Conservation (phyloP, 2,329 filamentous ascomycete species). For the Stemphylium vesicarium region DNA sequence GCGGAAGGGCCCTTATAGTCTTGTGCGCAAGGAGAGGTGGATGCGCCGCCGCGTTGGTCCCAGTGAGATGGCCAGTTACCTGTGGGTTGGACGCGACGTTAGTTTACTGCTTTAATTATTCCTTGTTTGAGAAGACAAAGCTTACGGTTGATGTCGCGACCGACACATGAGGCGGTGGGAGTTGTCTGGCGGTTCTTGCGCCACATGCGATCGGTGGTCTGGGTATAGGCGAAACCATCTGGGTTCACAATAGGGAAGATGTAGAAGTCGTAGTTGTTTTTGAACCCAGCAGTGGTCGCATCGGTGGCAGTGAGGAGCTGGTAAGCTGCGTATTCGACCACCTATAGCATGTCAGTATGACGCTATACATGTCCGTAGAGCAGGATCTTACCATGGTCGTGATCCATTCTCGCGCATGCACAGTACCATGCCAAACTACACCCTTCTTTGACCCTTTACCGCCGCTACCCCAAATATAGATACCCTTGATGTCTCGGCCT, state of each 20-base stretch:
- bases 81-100: background rate
- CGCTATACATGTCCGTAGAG: background rate
- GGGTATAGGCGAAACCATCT: conserved; percentile 49
- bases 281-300: conserved; percentile 46
- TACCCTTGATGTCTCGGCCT: conserved; percentile 48
- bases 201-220: conserved; percentile 49
- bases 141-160: conserved; percentile 47
- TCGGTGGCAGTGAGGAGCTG: conserved; percentile 44
- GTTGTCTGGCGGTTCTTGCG: conserved; percentile 48
- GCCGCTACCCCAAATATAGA: conserved; percentile 49
- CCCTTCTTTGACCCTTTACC: conserved; percentile 47
- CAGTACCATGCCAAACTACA: conserved; percentile 48
- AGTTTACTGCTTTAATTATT: background rate
- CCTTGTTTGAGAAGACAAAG: no score
- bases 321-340: conserved; percentile 47
- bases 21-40: conserved; percentile 45
- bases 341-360: conserved; percentile 17
- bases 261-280: conserved; percentile 71
- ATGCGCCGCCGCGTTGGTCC: conserved; percentile 40
- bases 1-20: conserved; percentile 46
- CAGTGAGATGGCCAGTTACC: conserved; percentile 49
- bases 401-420: conserved; percentile 50
- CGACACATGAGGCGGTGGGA: conserved; percentile 39
- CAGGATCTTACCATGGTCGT: conserved; percentile 34
- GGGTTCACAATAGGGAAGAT: conserved; percentile 55